Base-by-base conservation (phyloP, 352 stramenopile genomes). In the Globisporangium mamillatum region DNA sequence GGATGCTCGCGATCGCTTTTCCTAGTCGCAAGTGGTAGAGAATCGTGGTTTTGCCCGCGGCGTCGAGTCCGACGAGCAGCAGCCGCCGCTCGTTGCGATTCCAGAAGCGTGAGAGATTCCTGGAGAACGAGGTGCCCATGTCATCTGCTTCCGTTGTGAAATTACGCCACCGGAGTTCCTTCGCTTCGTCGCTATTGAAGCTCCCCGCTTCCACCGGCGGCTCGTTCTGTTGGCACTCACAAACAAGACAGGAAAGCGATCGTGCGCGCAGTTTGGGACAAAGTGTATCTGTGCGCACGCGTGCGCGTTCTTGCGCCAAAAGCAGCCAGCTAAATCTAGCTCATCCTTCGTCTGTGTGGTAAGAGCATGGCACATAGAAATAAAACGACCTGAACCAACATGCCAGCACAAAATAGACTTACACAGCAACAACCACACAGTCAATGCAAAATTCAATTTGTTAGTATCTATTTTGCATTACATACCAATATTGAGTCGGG, bases 21-120 rank as follows among this genome's bases (percentile, higher is more conserved):
- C 84, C 80, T 2, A 94, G 72, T 0, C 85, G 80, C 55, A 94
- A 36, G 44, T 93, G 84, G 75, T 95, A 93, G 61, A 95, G 67
- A 58, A 94, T 91, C 5, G 86, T 94, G 24, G 84, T 94, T 74
- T 94, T 94, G 58, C 86, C 88, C 25, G 86, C 88, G 0, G 79
- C 79, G 71, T 94, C 86, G 5, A 95, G 74, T 3, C 85, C 87
- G 46, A 94, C 78, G 24, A 95, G 83, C 64, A 94, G 76, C 59
- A 94, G 66, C 29, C 84, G 79, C 34, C 88, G 83, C 60, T 94
- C 82, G 60, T 92, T 89, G 61, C 88, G 83, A 66, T 82, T 93
- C 85, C 84, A 94, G 44, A 85, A 82, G 72, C 86, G 83, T 29
- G 76, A 76, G 29, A 88, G 73, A 69, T 81, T 80, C 66, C 86